Percentiles rank a stretch among this genome's conserved stretches.
phyloP scores from a whole-genome alignment of 2,329 filamentous ascomycete species.

The Fusarium euwallaceae region DNA sequence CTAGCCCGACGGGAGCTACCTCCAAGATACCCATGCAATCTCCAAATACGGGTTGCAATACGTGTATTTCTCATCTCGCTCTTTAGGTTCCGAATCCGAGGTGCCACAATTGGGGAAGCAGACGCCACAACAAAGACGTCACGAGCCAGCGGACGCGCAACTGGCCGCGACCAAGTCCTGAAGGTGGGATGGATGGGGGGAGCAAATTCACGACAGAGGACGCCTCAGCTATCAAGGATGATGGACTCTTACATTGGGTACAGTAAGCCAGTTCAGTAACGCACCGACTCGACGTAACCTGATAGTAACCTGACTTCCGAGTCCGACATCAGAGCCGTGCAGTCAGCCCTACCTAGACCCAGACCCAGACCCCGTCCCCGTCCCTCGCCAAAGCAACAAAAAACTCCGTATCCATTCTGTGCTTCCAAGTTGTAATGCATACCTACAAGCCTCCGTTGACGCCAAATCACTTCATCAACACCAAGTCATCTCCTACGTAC shows the following conservation, averaged over 20 bases:
- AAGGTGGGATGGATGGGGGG: neutral
- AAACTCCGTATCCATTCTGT: conserved; percentile 22
- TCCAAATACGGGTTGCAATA: neutral
- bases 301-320: neutral
- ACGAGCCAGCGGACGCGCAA: conserved; percentile 11
- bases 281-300: neutral
- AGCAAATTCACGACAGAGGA: neutral
- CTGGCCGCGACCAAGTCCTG: neutral
- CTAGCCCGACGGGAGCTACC: neutral
- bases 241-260: neutral
- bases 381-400: neutral
- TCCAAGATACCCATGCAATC: neutral
- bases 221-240: neutral
- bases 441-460: neutral
- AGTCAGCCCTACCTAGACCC: neutral
- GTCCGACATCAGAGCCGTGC: neutral
- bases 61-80: conserved; percentile 10
- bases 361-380: too few relatives aligned
- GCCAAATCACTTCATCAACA: conserved; percentile 23
- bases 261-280: neutral
- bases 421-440: conserved; percentile 7
- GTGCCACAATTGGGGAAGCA: conserved; percentile 12
- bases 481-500: conserved; percentile 21
- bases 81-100: neutral
- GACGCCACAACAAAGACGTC: conserved; percentile 8